These are phyloP conservation scores for Sporisorium scitamineum DNA, from an alignment of 1,284 basidiomycete species.

Conservation along the genomic window DNA sequence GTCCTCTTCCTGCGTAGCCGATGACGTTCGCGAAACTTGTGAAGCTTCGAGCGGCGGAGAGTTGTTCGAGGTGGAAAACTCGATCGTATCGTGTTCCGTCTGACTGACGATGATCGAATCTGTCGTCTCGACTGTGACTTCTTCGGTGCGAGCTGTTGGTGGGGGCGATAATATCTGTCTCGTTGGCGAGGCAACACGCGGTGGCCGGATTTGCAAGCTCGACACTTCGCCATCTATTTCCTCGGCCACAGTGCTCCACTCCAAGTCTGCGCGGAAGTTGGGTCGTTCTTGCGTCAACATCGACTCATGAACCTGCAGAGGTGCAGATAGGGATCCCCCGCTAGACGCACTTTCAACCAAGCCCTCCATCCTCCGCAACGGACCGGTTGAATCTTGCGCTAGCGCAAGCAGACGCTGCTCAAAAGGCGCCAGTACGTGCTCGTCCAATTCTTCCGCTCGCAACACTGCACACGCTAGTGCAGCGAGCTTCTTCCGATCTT, in stretches of 20 bases:
- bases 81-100: constrained; percentile 22
- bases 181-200: not conserved
- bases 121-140: constrained; percentile 1
- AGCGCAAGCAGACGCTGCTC: constrained; percentile 26
- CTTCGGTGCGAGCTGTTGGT: not conserved
- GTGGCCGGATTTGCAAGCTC: constrained; percentile 25
- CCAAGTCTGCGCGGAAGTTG: not conserved
- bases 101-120: constrained; percentile 23
- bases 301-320: not conserved
- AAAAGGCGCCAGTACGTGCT: constrained; percentile 19
- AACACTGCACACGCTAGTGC: constrained; percentile 23
- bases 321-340: not conserved
- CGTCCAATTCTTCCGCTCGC: constrained; percentile 34
- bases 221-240: constrained; percentile 19
- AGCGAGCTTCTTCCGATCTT: not conserved
- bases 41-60: not conserved
- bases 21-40: constrained; percentile 25
- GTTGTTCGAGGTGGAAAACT: constrained; percentile 4
- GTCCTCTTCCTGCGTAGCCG: constrained; percentile 43
- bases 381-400: constrained; percentile 2
- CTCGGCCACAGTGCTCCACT: too few species aligned
- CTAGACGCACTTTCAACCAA: constrained; percentile 7
- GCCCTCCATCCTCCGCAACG: constrained; percentile 16
- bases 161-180: not conserved
- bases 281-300: not conserved